These are phyloP conservation scores for Aureobasidium sp. DNA, from an alignment of 2,329 filamentous ascomycete genomes.

Conservation along the genomic window DNA sequence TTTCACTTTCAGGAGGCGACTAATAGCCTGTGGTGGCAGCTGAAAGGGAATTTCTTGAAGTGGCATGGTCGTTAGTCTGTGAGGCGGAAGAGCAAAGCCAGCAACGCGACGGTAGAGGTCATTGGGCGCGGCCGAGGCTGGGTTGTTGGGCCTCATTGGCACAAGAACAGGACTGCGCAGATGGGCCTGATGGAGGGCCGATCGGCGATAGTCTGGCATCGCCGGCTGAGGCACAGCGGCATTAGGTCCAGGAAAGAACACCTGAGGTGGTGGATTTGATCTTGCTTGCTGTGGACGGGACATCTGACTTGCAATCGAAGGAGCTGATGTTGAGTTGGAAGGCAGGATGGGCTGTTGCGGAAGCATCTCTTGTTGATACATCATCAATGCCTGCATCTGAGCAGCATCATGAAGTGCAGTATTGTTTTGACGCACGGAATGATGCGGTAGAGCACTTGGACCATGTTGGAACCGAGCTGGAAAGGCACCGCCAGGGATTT, in stretches of 20 bases:
- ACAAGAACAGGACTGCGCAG: slow-evolving; percentile 47
- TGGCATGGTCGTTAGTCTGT: slow-evolving; percentile 21
- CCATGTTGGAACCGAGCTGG: background rate
- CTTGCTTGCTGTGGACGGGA: background rate
- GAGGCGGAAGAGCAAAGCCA: slow-evolving; percentile 1
- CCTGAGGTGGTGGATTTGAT: background rate
- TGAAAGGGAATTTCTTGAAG: slow-evolving; percentile 43
- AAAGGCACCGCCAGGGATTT: background rate
- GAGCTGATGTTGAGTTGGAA: background rate
- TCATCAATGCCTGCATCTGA: background rate
- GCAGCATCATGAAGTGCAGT: background rate
- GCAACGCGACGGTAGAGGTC: slow-evolving; percentile 7
- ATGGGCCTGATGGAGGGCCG: slow-evolving; percentile 53
- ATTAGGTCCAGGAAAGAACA: background rate
- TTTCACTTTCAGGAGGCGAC: slow-evolving; percentile 29
- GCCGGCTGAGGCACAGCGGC: slow-evolving; percentile 28
- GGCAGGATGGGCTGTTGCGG: background rate
- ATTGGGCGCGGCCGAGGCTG: background rate
- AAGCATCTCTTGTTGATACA: background rate
- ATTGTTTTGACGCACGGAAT: background rate
- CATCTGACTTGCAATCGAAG: background rate
- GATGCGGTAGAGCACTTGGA: background rate
- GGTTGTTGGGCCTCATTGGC: background rate
- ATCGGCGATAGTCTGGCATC: slow-evolving; percentile 38
- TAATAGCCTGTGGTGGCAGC: slow-evolving; percentile 33